Evolutionary conservation across 2,329 filamentous ascomycete species (phyloP).

Genomic region (Aspergillus arachidicola): DNA sequence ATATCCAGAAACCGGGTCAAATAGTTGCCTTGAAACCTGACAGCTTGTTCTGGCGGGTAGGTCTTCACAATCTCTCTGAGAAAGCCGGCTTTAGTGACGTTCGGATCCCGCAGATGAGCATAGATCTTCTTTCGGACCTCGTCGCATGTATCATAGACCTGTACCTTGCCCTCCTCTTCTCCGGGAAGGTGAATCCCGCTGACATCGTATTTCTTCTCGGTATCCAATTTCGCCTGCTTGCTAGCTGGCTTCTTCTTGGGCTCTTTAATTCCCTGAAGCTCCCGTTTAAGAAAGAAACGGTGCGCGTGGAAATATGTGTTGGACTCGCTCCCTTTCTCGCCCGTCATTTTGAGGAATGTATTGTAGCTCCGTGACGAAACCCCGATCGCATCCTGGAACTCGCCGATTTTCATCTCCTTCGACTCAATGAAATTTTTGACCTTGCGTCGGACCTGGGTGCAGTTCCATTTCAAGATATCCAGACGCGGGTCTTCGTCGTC

Average conservation of each 20-base stretch:
- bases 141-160: conserved; percentile 61
- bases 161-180: conserved; percentile 51
- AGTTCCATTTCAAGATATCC: conserved; percentile 18
- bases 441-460: conserved; percentile 43
- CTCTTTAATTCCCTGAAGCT: conserved; percentile 50
- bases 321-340: neutral
- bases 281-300: conserved; percentile 54
- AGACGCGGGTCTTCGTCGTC: conserved; percentile 11
- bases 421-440: conserved; percentile 47
- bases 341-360: conserved; percentile 53
- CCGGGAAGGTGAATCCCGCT: conserved; percentile 48
- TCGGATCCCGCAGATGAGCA: conserved; percentile 50
- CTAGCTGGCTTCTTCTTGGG: conserved; percentile 20
- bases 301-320: neutral
- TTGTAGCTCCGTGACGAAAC: conserved; percentile 40
- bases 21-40: conserved; percentile 35
- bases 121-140: conserved; percentile 61
- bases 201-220: conserved; percentile 40
- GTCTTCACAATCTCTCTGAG: conserved; percentile 50
- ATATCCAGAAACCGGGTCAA: conserved; percentile 55
- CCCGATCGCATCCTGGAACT: conserved; percentile 46
- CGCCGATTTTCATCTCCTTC: conserved; percentile 48
- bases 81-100: conserved; percentile 57
- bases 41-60: conserved; percentile 42
- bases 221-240: conserved; percentile 34